Conservation (phyloP, 2,329 filamentous ascomycete species). For the Diaporthe vexans region DNA sequence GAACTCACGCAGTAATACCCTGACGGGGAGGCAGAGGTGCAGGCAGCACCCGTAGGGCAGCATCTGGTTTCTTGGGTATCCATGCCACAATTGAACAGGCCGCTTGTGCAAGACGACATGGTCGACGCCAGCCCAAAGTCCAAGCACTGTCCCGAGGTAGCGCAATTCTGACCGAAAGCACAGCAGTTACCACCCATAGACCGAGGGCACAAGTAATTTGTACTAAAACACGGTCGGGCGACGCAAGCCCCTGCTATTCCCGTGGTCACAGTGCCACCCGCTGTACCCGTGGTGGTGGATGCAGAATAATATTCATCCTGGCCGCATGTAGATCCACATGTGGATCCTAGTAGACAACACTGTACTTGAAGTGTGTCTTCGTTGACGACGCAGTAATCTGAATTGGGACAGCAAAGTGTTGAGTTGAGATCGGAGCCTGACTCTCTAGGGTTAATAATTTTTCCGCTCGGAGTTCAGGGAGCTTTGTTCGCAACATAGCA, state of each 20-base stretch:
- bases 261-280: not conserved
- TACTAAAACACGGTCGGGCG: not conserved
- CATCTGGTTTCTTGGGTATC: too few species aligned
- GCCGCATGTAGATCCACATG: too few species aligned
- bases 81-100: too few species aligned
- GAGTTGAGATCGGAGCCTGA: conserved; percentile 13
- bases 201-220: not conserved
- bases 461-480: not conserved
- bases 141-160: too few species aligned
- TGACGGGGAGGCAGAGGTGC: too few species aligned
- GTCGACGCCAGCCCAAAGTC: too few species aligned
- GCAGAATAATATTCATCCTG: too few species aligned
- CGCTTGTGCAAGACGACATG: too few species aligned
- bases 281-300: not conserved
- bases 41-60: too few species aligned
- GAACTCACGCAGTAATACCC: too few species aligned
- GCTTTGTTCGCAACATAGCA: not conserved
- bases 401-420: not conserved
- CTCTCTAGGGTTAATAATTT: not conserved
- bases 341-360: not conserved
- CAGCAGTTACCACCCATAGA: too few species aligned
- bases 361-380: not conserved
- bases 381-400: not conserved
- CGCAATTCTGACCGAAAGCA: too few species aligned
- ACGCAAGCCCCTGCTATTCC: not conserved